A percentile compares a stretch with the other conserved stretches of the same genome.
Conservation (phyloP, 768 basidiomycete species). For the Calvatia gigantea region DNA sequence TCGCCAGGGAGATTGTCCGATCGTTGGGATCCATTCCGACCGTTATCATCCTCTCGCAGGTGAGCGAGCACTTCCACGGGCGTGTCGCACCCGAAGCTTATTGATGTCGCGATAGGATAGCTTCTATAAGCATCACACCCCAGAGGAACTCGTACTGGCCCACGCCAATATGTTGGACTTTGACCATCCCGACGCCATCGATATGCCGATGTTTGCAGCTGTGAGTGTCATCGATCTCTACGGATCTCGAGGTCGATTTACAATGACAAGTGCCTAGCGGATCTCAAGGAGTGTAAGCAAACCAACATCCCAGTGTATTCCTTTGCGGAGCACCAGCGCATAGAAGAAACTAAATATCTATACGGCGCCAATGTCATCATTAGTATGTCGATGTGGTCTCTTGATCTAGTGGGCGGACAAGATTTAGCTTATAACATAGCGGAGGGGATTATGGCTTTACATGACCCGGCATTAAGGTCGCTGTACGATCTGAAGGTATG, state of each 20-base stretch:
- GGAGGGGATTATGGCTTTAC: conserved; percentile 90
- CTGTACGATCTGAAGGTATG: conserved; percentile 89
- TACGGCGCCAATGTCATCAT: conserved; percentile 95
- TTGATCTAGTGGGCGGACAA: background rate
- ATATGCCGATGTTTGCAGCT: conserved; percentile 81
- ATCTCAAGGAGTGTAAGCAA: conserved; percentile 81
- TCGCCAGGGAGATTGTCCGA: conserved; percentile 77
- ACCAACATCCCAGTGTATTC: conserved; percentile 94
- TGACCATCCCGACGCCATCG: conserved; percentile 91
- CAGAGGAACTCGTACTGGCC: conserved; percentile 80
- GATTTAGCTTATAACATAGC: conserved; percentile 50
- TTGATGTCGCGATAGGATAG: conserved; percentile 58
- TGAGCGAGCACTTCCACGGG: conserved; percentile 20
- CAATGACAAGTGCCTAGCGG: conserved; percentile 64
- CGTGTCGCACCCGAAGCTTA: background rate
- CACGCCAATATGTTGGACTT: conserved; percentile 80
- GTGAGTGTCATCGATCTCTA: conserved; percentile 52
- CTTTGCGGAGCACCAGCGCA: conserved; percentile 84
- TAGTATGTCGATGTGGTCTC: conserved; percentile 32
- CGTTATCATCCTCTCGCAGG: conserved; percentile 90
- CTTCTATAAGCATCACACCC: conserved; percentile 82
- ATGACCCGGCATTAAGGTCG: conserved; percentile 71
- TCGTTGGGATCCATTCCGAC: conserved; percentile 81
- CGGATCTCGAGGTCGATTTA: background rate
- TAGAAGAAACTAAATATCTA: conserved; percentile 77